A percentile compares a stretch with the other conserved stretches of the same genome.
These are phyloP conservation scores for Xylaria sp. DNA, from an alignment of 2,329 filamentous ascomycete genomes.

Conservation along the genomic window DNA sequence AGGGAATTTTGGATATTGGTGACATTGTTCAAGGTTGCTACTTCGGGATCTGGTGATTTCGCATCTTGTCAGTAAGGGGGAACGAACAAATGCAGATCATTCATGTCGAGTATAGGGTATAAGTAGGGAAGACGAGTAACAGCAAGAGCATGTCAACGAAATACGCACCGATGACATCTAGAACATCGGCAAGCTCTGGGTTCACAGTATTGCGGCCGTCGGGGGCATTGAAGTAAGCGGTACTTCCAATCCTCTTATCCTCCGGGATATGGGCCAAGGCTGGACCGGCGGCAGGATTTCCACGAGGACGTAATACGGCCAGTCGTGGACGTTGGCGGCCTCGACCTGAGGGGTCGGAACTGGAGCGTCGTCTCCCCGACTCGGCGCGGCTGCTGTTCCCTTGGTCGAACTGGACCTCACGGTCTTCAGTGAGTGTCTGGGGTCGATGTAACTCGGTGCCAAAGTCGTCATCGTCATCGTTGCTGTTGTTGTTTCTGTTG, in stretches of 20 bases:
- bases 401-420: conserved; percentile 9
- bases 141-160: not conserved
- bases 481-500: not conserved
- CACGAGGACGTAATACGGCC: conserved; percentile 30
- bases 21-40: conserved; percentile 80
- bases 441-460: conserved; percentile 21
- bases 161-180: conserved; percentile 71
- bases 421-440: conserved; percentile 12
- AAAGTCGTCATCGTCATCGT: not conserved
- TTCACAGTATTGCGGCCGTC: conserved; percentile 57
- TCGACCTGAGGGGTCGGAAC: conserved; percentile 35
- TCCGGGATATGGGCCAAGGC: conserved; percentile 31
- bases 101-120: not conserved
- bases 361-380: conserved; percentile 33
- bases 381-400: not conserved
- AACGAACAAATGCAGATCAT: not conserved
- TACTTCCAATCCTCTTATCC: conserved; percentile 31
- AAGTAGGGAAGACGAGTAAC: not conserved
- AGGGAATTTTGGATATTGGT: conserved; percentile 92
- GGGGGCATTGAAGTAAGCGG: conserved; percentile 35
- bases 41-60: conserved; percentile 70
- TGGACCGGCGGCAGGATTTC: conserved; percentile 23
- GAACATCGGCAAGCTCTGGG: conserved; percentile 66
- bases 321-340: conserved; percentile 33
- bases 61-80: not conserved